Conservation (phyloP, 805 yeast genomes). For the Ogataea paradorogensis region DNA sequence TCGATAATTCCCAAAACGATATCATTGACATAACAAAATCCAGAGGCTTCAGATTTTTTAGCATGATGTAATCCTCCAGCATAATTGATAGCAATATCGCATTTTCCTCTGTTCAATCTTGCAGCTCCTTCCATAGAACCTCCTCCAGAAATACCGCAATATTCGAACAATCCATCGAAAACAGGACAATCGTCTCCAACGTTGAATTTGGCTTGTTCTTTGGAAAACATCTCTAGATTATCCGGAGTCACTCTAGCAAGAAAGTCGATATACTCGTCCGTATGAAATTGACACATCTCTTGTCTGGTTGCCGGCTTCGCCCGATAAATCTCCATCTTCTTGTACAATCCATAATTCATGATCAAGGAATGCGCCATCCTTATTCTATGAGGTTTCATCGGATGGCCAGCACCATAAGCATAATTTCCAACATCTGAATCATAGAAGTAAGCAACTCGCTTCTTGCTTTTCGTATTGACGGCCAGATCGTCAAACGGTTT, state of each 20-base stretch:
- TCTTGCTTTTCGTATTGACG: slow-evolving; percentile 53
- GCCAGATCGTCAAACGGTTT: slow-evolving; percentile 64
- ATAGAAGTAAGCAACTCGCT: slow-evolving; percentile 71
- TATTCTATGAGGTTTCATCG: slow-evolving; percentile 98
- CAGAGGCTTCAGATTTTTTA: slow-evolving; percentile 83
- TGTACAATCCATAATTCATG: slow-evolving; percentile 95
- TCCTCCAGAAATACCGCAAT: slow-evolving; percentile 79
- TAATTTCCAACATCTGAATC: slow-evolving; percentile 96
- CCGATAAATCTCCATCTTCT: slow-evolving; percentile 94
- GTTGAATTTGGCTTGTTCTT: slow-evolving; percentile 87
- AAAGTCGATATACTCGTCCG: slow-evolving; percentile 96
- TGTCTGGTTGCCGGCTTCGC: slow-evolving; percentile 98
- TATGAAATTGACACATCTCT: slow-evolving; percentile 97
- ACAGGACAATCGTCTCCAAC: slow-evolving; percentile 95
- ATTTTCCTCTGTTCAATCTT: slow-evolving; percentile 72
- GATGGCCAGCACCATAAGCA: slow-evolving; percentile 98
- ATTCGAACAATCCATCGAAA: slow-evolving; percentile 74
- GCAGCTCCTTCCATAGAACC: slow-evolving; percentile 91
- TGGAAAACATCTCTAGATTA: slow-evolving; percentile 79
- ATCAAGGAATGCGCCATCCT: slow-evolving; percentile 97
- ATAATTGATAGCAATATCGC: slow-evolving; percentile 90
- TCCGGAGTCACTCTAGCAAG: slow-evolving; percentile 89
- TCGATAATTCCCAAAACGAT: slow-evolving; percentile 83
- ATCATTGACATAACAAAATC: slow-evolving; percentile 88
- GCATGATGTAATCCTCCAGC: slow-evolving; percentile 96